Evolutionary conservation across 2,329 filamentous ascomycete species (phyloP), one percentile per base, ranked within the genome.

Genomic region (Xylariaceae sp.): DNA sequence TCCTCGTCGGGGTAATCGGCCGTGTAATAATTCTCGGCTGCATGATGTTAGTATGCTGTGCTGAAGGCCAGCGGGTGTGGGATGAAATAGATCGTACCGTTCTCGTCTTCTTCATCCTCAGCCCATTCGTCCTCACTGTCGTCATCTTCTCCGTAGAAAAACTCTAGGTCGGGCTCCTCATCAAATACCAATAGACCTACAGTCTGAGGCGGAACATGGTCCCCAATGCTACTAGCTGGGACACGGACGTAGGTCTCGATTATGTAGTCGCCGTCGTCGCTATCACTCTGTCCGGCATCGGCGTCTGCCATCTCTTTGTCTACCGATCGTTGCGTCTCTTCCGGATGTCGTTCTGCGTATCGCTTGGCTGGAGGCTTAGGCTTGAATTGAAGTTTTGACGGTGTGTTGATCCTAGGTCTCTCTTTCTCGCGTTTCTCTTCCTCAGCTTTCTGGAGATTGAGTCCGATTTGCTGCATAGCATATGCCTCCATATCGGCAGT

Each of bases 1-100:
- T 92, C 88, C 50, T 92, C 87, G 57, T 92, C 88, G 0, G 88
- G 88, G 61, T 92, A 92, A 67, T 92, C 88, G 50, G 87, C 85
- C 3, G 84, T 83, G 65, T 91, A 90, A 69, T 89, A 85, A 63
- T 89, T 86, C 67, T 92, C 88, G 34, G 88, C 86, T 85, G 32
- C 10, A 39, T 37, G 15, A 21, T 39, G 51, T 58, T 47, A 56
- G 53, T 48, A 55, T 26, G 30, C 19, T 42, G 36, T 45, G 15
- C 18, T 32, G 21, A 40, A 29, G 12, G 13, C 36, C 16, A 39
- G 34, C 39, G 7, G n/a, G 30, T 39, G 34, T 10, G 13, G 7
- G 6, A 45, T 43, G 13, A 13, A n/a, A 34, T 37, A 5, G 22
- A 26, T 30, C 22, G 73, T 71, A 84, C 82, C 82, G 58, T 86